phyloP scores from a whole-genome alignment of 176 grass and related monocot genomes.

The Dactylis glomerata region DNA sequence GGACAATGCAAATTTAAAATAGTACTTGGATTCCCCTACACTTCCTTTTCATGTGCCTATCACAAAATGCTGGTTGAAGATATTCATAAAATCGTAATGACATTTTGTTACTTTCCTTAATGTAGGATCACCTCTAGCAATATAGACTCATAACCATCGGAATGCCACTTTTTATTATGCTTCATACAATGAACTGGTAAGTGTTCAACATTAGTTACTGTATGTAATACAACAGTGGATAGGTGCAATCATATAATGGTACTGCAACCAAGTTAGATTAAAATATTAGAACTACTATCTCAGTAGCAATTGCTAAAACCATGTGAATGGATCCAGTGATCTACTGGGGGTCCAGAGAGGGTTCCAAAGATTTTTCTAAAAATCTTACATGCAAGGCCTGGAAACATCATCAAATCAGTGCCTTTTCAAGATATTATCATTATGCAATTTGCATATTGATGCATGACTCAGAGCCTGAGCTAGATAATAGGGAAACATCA shows the following conservation, averaged over 20 bases:
- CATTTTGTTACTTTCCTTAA: not conserved
- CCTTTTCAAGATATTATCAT: not conserved
- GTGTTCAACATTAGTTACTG: not conserved
- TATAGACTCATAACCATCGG: not conserved
- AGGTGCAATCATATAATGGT: not conserved
- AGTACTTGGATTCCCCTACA: not conserved
- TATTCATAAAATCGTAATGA: not conserved
- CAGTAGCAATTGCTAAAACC: not conserved
- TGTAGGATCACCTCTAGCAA: not conserved
- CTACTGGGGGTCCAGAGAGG: not conserved
- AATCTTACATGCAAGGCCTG: too few species aligned
- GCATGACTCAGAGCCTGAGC: not conserved
- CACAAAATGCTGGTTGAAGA: not conserved
- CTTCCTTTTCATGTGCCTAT: not conserved
- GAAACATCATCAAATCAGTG: not conserved
- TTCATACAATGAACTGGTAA: not conserved
- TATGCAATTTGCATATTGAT: not conserved
- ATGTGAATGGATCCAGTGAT: not conserved
- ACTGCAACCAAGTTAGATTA: not conserved
- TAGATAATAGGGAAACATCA: not conserved
- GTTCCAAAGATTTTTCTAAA: not conserved
- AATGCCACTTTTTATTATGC: not conserved
- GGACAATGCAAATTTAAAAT: slow-evolving; percentile 4
- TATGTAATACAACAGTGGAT: not conserved
- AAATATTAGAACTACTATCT: not conserved